phyloP scores from a whole-genome alignment of 2,329 filamentous ascomycete species.

The Epichloe sylvatica region DNA sequence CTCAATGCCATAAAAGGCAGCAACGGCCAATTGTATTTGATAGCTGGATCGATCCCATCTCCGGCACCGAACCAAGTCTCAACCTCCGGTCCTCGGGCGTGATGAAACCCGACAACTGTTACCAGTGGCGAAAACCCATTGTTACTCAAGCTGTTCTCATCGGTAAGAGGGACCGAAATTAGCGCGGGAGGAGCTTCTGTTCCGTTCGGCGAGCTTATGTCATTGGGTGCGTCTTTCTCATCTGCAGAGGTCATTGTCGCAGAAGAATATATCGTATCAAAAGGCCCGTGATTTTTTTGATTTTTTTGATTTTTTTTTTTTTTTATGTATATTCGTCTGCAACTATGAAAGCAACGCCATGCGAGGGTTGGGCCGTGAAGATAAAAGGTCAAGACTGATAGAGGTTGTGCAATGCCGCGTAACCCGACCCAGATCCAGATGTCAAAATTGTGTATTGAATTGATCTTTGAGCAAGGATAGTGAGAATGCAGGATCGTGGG shows the following conservation, averaged over 20 bases:
- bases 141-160: constrained; percentile 17
- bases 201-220: constrained; percentile 10
- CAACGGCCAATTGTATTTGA: constrained; percentile 77
- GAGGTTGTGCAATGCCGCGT: neutral
- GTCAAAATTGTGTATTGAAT: neutral
- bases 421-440: neutral
- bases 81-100: constrained; percentile 80
- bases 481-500: neutral
- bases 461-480: neutral
- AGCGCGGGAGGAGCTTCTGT: constrained; percentile 16
- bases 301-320: neutral
- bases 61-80: constrained; percentile 76
- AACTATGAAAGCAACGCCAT: neutral
- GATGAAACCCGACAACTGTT: constrained; percentile 71
- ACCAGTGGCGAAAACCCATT: constrained; percentile 52
- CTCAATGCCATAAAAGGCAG: constrained; percentile 94
- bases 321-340: neutral
- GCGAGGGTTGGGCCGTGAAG: neutral
- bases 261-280: neutral
- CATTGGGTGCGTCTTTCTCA: neutral
- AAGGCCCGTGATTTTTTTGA: neutral
- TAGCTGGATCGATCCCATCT: constrained; percentile 63
- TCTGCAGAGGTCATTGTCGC: constrained; percentile 1
- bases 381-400: neutral
- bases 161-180: constrained; percentile 18